Evolutionary conservation across 2,329 filamentous ascomycete genomes (phyloP).

Genomic region (Cryphonectria radicalis): DNA sequence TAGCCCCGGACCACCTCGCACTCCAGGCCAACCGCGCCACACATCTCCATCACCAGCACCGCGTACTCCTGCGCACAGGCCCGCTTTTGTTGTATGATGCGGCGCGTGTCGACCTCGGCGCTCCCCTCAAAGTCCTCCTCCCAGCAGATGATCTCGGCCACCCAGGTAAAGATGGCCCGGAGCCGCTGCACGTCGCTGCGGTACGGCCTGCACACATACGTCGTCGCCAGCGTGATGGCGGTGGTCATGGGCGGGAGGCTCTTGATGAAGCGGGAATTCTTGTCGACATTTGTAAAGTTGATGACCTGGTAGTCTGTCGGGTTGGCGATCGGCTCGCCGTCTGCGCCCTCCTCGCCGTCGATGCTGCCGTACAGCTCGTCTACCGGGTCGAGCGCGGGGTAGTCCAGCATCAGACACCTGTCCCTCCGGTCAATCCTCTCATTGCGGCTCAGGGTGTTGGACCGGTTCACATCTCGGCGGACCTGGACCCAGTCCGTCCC

Average conservation of each 20-base stretch:
- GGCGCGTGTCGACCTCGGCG: conserved; percentile 72
- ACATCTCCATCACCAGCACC: conserved; percentile 90
- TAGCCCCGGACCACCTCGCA: conserved; percentile 89
- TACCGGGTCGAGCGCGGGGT: conserved; percentile 84
- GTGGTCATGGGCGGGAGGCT: conserved; percentile 82
- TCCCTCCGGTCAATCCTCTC: conserved; percentile 85
- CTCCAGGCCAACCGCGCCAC: conserved; percentile 81
- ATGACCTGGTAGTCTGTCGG: conserved; percentile 80
- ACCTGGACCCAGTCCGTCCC: conserved; percentile 95
- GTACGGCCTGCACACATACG: conserved; percentile 92
- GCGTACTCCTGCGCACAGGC: conserved; percentile 91
- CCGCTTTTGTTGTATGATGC: conserved; percentile 81
- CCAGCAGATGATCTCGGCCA: conserved; percentile 92
- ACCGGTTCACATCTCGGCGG: conserved; percentile 90
- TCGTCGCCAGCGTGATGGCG: conserved; percentile 80
- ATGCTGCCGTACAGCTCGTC: conserved; percentile 84
- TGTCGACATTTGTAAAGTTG: conserved; percentile 88
- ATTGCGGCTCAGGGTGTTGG: conserved; percentile 88
- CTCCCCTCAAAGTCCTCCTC: conserved; percentile 88
- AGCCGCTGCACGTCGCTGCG: conserved; percentile 91
- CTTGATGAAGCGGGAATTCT: conserved; percentile 89
- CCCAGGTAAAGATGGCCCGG: conserved; percentile 96
- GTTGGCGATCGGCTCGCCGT: conserved; percentile 81
- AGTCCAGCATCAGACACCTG: conserved; percentile 91
- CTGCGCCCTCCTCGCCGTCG: conserved; percentile 86